phyloP scores from a whole-genome alignment of 306 rosid genomes.

The Luffa aegyptiaca region DNA sequence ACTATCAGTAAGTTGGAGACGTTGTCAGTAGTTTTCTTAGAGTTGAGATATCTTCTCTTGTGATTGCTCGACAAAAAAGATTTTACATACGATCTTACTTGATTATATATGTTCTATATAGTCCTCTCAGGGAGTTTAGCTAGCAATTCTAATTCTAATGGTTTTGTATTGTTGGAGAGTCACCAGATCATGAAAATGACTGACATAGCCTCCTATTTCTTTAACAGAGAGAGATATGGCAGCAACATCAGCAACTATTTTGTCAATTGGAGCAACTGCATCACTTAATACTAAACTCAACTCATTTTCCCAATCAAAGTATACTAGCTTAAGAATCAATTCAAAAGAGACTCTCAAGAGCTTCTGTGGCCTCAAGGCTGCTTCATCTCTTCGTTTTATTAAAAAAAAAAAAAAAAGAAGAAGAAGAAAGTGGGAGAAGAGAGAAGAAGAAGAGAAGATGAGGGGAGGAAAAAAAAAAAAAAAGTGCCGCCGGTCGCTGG shows the following conservation, averaged over 20 bases:
- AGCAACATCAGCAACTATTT: conserved; percentile 46
- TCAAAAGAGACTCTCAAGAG: conserved; percentile 41
- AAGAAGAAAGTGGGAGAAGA: too few species aligned
- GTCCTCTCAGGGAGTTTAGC: neutral
- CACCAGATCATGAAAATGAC: neutral
- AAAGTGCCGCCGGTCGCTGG: too few species aligned
- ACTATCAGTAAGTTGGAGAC: neutral
- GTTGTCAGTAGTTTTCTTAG: neutral
- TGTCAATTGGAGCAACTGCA: conserved; percentile 39
- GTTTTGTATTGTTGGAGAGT: neutral
- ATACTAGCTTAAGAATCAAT: conserved; percentile 35
- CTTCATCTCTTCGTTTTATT: conserved; percentile 20
- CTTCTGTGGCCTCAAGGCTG: conserved; percentile 68
- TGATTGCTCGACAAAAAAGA: neutral
- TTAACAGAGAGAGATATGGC: conserved; percentile 57
- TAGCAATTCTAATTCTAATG: neutral
- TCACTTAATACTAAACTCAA: conserved; percentile 37
- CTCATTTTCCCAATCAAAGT: conserved; percentile 37
- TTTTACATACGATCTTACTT: neutral
- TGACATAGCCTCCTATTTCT: neutral
- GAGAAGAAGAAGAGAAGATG: too few species aligned
- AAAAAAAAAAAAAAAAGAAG: too few species aligned
- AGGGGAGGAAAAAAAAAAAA: too few species aligned
- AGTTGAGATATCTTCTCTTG: neutral
- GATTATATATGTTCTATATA: neutral